Conservation (phyloP, 2,329 filamentous ascomycete genomes). For the Colletotrichum caudatum region DNA sequence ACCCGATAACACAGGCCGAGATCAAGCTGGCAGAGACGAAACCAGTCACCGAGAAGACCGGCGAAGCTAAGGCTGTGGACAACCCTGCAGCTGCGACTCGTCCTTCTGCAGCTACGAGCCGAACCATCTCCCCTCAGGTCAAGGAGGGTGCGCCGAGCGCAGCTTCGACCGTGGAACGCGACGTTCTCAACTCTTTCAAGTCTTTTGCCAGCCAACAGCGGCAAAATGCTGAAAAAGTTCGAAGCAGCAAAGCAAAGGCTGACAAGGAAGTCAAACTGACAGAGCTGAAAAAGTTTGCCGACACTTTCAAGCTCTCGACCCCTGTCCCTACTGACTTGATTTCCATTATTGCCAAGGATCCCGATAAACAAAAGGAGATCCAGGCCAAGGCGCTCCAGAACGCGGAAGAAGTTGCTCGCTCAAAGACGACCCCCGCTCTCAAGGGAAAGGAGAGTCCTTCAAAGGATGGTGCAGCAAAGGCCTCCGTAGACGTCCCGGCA, state of each 20-base stretch:
- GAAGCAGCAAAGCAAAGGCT: slow-evolving; percentile 69
- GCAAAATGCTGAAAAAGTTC: slow-evolving; percentile 66
- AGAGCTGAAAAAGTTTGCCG: slow-evolving; percentile 94
- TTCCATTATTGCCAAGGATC: slow-evolving; percentile 95
- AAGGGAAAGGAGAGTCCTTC: slow-evolving; percentile 67
- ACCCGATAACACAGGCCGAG: slow-evolving; percentile 19
- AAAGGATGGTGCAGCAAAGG: slow-evolving; percentile 60
- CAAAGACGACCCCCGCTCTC: slow-evolving; percentile 58
- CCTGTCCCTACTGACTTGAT: slow-evolving; percentile 93
- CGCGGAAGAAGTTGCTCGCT: slow-evolving; percentile 70
- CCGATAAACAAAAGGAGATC: slow-evolving; percentile 92
- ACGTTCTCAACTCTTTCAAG: slow-evolving; percentile 73
- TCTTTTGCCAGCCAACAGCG: slow-evolving; percentile 70
- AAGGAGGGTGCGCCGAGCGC: slow-evolving; percentile 63
- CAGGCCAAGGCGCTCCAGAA: slow-evolving; percentile 87
- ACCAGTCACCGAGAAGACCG: slow-evolving; percentile 10
- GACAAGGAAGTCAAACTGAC: slow-evolving; percentile 95
- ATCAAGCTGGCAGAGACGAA: slow-evolving; percentile 32
- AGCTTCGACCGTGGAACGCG: slow-evolving; percentile 70
- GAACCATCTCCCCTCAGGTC: slow-evolving; percentile 56
- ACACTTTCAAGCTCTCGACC: slow-evolving; percentile 93
- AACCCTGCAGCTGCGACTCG: slow-evolving; percentile 47
- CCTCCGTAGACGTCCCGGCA: slow-evolving; percentile 44
- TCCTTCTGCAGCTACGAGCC: slow-evolving; percentile 54
- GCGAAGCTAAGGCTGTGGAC: slow-evolving; percentile 28